Percentiles rank a stretch among this genome's conserved stretches.
These are phyloP conservation scores for Castanopsis chinensis DNA, from an alignment of 306 rosid species.

Conservation along the genomic window DNA sequence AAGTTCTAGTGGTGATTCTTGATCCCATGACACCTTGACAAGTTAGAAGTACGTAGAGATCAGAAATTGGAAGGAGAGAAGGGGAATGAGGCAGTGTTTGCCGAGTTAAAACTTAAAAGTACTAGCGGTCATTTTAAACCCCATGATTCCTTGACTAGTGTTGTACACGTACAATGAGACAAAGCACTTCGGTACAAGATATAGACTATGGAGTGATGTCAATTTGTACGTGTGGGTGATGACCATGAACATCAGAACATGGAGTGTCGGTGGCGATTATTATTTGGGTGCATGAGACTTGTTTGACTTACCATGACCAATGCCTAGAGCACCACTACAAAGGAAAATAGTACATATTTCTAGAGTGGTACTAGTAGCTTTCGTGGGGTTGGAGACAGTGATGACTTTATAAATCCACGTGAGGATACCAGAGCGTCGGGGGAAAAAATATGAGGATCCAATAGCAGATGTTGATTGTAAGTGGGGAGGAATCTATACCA, in stretches of 20 bases:
- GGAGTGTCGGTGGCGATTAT: background rate
- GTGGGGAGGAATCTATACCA: constrained; percentile 7
- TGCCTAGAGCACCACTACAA: background rate
- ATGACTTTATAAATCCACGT: background rate
- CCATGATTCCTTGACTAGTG: no score
- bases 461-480: constrained; percentile 9
- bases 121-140: no score
- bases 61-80: no score
- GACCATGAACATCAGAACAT: no score
- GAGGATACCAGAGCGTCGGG: background rate
- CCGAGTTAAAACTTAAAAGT: no score
- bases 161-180: background rate
- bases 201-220: no score
- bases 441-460: background rate
- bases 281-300: background rate
- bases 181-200: background rate
- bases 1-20: no score
- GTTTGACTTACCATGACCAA: background rate
- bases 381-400: background rate
- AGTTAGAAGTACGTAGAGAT: no score
- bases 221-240: no score
- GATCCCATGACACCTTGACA: no score
- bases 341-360: background rate
- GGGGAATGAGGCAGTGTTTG: no score
- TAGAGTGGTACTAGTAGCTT: background rate